phyloP scores from a whole-genome alignment of 176 grass and related monocot species.

The Oryza australiensis region DNA sequence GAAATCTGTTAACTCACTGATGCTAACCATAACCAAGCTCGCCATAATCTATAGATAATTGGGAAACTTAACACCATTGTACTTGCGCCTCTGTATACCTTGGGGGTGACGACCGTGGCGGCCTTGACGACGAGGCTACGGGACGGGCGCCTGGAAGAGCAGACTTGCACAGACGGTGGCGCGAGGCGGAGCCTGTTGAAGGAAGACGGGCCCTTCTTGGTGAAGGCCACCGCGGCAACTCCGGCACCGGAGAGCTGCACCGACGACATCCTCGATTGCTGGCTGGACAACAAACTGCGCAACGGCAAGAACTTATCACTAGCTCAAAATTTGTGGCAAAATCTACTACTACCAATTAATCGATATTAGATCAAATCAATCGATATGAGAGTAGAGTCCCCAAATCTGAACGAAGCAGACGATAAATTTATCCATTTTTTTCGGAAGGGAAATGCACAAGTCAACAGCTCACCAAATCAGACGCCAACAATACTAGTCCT shows the following conservation, averaged over 20 bases:
- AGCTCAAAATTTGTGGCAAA: background rate
- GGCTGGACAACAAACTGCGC: conserved; percentile 7
- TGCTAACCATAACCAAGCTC: background rate
- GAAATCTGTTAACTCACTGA: background rate
- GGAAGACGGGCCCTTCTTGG: conserved; percentile 24
- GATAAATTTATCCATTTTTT: background rate
- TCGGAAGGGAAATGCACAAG: background rate
- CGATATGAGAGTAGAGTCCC: background rate
- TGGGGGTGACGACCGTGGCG: conserved; percentile 66
- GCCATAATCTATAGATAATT: background rate
- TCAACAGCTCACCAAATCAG: conserved; percentile 22
- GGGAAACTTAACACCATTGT: background rate
- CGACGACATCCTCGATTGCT: conserved; percentile 39
- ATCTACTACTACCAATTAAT: background rate
- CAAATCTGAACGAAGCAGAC: background rate
- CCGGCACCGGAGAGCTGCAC: conserved; percentile 44
- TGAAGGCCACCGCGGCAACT: conserved; percentile 30
- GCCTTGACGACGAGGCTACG: conserved; percentile 60
- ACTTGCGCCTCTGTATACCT: conserved; percentile 31
- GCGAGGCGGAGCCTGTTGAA: conserved; percentile 15
- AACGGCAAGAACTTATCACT: background rate
- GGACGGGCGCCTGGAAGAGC: background rate
- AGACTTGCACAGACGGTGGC: background rate
- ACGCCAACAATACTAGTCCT: background rate
- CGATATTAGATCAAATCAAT: too few relatives aligned